These are phyloP conservation scores for Plasmodium blacklocki DNA, from an alignment of 169 alveolate genomes.

Conservation along the genomic window DNA sequence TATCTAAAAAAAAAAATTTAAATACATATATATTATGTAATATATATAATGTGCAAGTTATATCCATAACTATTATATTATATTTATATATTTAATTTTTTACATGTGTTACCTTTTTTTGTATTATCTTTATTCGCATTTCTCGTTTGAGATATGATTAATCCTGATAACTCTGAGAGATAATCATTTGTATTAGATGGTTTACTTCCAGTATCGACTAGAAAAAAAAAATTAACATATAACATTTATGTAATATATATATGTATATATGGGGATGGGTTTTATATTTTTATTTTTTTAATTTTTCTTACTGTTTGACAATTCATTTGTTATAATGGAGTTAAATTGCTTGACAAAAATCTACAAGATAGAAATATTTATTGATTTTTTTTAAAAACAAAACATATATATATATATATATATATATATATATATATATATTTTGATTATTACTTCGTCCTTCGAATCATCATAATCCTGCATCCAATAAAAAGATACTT, in stretches of 20 bases:
- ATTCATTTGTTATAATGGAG: constrained; percentile 64
- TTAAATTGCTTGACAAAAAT: constrained; percentile 40
- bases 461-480: constrained; percentile 74
- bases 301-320: constrained; percentile 29
- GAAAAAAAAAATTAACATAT: not conserved
- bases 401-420: not conserved
- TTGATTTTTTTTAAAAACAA: not conserved
- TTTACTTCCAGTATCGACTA: constrained; percentile 15
- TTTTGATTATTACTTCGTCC: constrained; percentile 60
- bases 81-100: constrained; percentile 11
- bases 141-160: constrained; percentile 29
- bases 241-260: not conserved
- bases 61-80: not conserved
- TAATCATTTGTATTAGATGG: constrained; percentile 32
- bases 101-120: constrained; percentile 26
- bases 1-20: constrained; percentile 16
- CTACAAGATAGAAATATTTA: constrained; percentile 9
- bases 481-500: constrained; percentile 66
- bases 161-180: constrained; percentile 19
- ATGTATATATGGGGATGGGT: not conserved
- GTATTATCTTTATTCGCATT: constrained; percentile 12
- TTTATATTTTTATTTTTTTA: not conserved
- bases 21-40: constrained; percentile 4
- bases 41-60: too few relatives aligned
- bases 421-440: not conserved